Conservation (phyloP, 495 filamentous ascomycete genomes). For the Penicillium daleae region DNA sequence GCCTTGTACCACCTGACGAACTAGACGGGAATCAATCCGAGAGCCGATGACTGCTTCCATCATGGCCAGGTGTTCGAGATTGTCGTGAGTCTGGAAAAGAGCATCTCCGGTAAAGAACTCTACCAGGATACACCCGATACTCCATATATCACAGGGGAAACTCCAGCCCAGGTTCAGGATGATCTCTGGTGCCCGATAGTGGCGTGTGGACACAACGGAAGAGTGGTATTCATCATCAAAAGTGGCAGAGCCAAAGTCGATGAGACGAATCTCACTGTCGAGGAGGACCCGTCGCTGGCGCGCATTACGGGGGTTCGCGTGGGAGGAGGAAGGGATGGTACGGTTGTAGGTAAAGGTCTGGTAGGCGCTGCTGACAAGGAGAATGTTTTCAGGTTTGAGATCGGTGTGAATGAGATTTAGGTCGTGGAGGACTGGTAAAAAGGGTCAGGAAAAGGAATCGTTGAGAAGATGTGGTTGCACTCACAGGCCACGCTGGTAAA, state of each 20-base stretch:
- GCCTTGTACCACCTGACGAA: slow-evolving; percentile 71
- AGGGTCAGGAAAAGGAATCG: slow-evolving; percentile 12
- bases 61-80: slow-evolving; percentile 98
- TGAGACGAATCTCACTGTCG: slow-evolving; percentile 94
- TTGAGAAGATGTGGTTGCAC: slow-evolving; percentile 38
- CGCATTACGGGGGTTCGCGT: slow-evolving; percentile 72
- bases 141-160: slow-evolving; percentile 98
- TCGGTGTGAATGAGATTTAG: slow-evolving; percentile 98
- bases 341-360: slow-evolving; percentile 98
- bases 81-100: slow-evolving; percentile 97
- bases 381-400: slow-evolving; percentile 97
- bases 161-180: slow-evolving; percentile 97
- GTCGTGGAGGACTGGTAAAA: slow-evolving; percentile 82
- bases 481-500: slow-evolving; percentile 98
- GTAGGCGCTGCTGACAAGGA: slow-evolving; percentile 85
- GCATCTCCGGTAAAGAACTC: slow-evolving; percentile 99
- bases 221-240: slow-evolving; percentile 99
- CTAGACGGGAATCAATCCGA: slow-evolving; percentile 73
- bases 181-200: slow-evolving; percentile 96
- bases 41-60: slow-evolving; percentile 88
- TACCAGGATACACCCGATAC: slow-evolving; percentile 98
- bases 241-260: slow-evolving; percentile 97
- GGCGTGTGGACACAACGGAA: slow-evolving; percentile 92
- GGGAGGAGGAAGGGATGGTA: slow-evolving; percentile 88
- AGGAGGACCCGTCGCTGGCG: slow-evolving; percentile 86